phyloP scores from a whole-genome alignment of 495 filamentous ascomycete species.

The Xylaria bambusicola region DNA sequence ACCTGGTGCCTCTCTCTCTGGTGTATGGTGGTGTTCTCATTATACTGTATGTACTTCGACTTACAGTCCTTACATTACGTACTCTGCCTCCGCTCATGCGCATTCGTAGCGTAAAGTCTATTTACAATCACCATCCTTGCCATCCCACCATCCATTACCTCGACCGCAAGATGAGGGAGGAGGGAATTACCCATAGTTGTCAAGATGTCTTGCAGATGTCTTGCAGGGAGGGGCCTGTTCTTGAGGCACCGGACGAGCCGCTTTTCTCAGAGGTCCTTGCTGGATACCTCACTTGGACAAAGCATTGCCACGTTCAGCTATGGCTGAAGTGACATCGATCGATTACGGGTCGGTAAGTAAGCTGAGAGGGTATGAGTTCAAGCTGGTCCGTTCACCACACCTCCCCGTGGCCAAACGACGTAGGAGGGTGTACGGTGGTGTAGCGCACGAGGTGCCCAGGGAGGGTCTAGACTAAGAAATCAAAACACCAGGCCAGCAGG shows the following conservation, averaged over 20 bases:
- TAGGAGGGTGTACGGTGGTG: background rate
- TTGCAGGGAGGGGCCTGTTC: background rate
- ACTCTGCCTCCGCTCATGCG: slow-evolving; percentile 10
- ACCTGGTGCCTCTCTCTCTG: too few relatives aligned
- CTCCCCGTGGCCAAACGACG: slow-evolving; percentile 3
- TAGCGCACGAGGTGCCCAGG: background rate
- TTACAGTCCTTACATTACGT: background rate
- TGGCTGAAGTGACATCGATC: slow-evolving; percentile 4
- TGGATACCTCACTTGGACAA: background rate
- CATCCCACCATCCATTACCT: slow-evolving; percentile 4
- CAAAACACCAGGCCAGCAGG: slow-evolving; percentile 8
- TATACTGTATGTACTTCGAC: background rate
- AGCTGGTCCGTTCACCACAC: background rate
- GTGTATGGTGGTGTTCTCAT: too few relatives aligned
- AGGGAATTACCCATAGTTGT: background rate
- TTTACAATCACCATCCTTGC: slow-evolving; percentile 3
- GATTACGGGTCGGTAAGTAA: background rate
- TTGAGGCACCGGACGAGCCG: background rate
- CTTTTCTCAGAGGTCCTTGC: slow-evolving; percentile 4
- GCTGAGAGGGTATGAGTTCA: background rate
- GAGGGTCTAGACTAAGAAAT: slow-evolving; percentile 1
- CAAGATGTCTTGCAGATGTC: slow-evolving; percentile 11
- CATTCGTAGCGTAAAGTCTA: slow-evolving; percentile 22
- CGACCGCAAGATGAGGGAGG: background rate
- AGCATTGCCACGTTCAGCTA: background rate